These are phyloP conservation scores for Neurospora sublineolata DNA, from an alignment of 495 filamentous ascomycete genomes.

Conservation along the genomic window DNA sequence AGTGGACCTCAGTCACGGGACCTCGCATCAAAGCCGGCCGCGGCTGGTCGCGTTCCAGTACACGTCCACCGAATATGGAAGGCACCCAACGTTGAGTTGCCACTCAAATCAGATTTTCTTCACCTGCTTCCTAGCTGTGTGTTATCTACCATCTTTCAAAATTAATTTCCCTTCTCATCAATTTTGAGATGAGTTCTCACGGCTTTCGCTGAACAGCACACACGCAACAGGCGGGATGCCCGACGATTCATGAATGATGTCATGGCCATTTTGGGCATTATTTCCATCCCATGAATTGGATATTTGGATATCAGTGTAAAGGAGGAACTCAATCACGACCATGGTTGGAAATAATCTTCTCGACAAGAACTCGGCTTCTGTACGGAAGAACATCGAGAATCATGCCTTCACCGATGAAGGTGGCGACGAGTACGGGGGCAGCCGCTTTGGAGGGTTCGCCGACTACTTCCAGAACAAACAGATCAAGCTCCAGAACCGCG, in stretches of 20 bases:
- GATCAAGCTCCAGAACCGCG: constrained; percentile 87
- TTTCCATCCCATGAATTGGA: constrained; percentile 2
- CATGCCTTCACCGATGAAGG: constrained; percentile 53
- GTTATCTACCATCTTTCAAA: background rate
- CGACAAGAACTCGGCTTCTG: constrained; percentile 60
- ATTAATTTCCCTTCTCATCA: no score
- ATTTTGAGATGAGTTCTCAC: background rate
- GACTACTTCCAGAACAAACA: constrained; percentile 94
- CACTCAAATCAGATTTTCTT: background rate
- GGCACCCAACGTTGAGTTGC: background rate
- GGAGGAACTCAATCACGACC: constrained; percentile 11
- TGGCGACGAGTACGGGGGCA: constrained; percentile 84
- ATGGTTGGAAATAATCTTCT: constrained; percentile 63
- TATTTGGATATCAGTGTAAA: background rate
- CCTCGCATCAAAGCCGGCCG: background rate
- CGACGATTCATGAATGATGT: background rate
- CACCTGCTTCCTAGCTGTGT: background rate
- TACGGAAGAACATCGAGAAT: constrained; percentile 74
- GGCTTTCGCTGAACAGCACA: background rate
- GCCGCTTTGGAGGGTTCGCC: constrained; percentile 73
- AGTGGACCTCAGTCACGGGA: background rate
- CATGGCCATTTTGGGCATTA: background rate
- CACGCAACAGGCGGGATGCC: background rate
- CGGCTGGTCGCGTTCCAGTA: background rate
- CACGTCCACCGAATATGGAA: background rate